Base-by-base conservation (phyloP, 2,329 filamentous ascomycete species). In the Davidsoniella virescens region DNA sequence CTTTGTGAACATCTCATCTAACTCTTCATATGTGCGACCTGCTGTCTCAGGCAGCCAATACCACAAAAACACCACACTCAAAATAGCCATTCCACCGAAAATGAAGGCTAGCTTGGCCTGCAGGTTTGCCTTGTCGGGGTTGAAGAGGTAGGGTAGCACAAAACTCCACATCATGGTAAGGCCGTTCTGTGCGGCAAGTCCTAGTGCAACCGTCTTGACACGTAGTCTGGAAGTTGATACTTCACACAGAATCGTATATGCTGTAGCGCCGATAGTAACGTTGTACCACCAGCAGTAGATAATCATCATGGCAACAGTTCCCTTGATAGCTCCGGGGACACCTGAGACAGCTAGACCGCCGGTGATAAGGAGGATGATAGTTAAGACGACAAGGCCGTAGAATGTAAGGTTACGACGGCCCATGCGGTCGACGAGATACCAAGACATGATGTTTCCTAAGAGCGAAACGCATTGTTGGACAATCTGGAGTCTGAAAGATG, bases 401-500 rank as follows among this genome's bases (percentile, higher is more conserved):
- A 65, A 51, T 3, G 59, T 61, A 25, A 65, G 52, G 9, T 56
- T 54, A 5, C 57, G 55, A 33, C 63, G 59, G 12, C 63, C 63
- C 16, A 62, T 45, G 5, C 57, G 55, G 43, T 64, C 61, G 26
- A 64, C 58, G 10, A 64, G 55, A 47, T 58, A 61, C 55, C 59
- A 63, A 6, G 60, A 59, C 42, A 59, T 59, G 26, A 64, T 52
- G 37, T 61, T 63, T 8, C 63, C 63, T 5, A 59, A 37, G 29
- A 63, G 59, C 3, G 54, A 56, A 14, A 57, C 23, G 7, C 54
- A 52, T 38, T 54, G 54, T 23, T 56, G 52, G 8, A 54, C 59
- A 42, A 68, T 68, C 47, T 65, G 61, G 1, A 68, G 57, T 47
- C 57, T 62, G 57, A 67, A 68, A 49, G 59, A 62, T 51, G 58